Evolutionary conservation across 2,329 filamentous ascomycete genomes (phyloP), one percentile per base, ranked within the genome.

Genomic region (Aspergillus latus): DNA sequence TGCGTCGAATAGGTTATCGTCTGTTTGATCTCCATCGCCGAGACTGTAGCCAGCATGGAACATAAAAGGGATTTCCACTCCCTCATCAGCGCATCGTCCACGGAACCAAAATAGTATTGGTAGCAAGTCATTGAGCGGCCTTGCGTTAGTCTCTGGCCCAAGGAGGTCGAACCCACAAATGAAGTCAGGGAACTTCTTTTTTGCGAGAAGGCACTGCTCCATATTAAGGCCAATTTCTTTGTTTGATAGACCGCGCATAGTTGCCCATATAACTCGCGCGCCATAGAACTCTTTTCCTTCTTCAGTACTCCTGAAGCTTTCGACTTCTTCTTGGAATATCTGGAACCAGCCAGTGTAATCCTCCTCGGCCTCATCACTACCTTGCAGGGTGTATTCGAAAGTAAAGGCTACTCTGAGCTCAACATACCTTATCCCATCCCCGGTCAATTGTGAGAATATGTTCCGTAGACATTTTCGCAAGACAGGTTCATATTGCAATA

Each of bases 21-120:
- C 92, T 0, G 88, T 88, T 16, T 80, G 81, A 63, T 86, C 87
- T 30, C 91, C 92, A 58, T 89, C 86, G 13, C 90, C 91, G 0
- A 96, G 84, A 34, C 86, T 90, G 74, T 97, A 92, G 62, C 92
- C 93, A 0, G 93, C 92, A 71, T 97, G 92, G 78, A 97, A 95
- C 79, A 96, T 96, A 78, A 97, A 96, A 1, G 93, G 93, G 8
- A 99, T 86, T 49, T 91, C 85, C 37, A 97, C 83, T 2, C 83
- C 85, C 66, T 91, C 87, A 68, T 89, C 82, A 0, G 84, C 83
- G 71, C 92, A 97, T 65, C 88, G 84, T 72, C 93, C 92, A 62
- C 87, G 87, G 81, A 97, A 97, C 91, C 91, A 97, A 73, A 97
- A 93, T 0, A 97, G 78, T 67, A 96, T 85, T 0, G 92, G 92